A percentile compares a stretch with the other conserved stretches of the same genome.
Evolutionary conservation across 2,329 filamentous ascomycete genomes (phyloP).

Genomic region (Monosporascus sp.): DNA sequence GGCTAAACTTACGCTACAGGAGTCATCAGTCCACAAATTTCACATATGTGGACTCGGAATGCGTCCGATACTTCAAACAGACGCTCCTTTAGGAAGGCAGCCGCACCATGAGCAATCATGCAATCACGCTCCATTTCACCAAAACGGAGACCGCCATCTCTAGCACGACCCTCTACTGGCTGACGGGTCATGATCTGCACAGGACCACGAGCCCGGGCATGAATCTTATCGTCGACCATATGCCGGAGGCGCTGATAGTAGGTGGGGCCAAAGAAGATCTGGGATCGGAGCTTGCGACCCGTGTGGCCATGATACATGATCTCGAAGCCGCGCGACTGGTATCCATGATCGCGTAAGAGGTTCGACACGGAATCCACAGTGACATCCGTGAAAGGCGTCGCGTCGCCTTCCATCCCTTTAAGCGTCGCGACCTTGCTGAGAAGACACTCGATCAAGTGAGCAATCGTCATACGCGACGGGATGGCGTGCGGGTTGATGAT

Average conservation of each 20-base stretch:
- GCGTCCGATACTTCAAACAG: constrained; percentile 97
- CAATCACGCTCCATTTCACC: constrained; percentile 99
- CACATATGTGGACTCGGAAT: constrained; percentile 96
- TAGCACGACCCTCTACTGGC: constrained; percentile 94
- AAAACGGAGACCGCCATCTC: constrained; percentile 97
- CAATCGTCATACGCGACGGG: constrained; percentile 99
- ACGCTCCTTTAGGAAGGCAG: constrained; percentile 93
- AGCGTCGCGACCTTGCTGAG: constrained; percentile 93
- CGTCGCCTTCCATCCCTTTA: constrained; percentile 92
- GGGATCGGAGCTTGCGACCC: constrained; percentile 83
- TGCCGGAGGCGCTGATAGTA: constrained; percentile 98
- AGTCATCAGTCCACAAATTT: constrained; percentile 98
- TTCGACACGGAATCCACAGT: constrained; percentile 91
- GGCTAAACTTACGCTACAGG: constrained; percentile 81
- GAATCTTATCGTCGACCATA: constrained; percentile 99
- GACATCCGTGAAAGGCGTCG: constrained; percentile 95
- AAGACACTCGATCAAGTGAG: constrained; percentile 98
- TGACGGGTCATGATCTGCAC: constrained; percentile 96
- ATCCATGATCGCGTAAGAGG: constrained; percentile 81
- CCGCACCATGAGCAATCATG: constrained; percentile 99
- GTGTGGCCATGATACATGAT: constrained; percentile 99
- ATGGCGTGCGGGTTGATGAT: constrained; percentile 99
- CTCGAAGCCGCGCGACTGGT: constrained; percentile 95
- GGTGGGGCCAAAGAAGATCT: constrained; percentile 94
- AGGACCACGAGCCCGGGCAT: constrained; percentile 93